A percentile compares a stretch with the other conserved stretches of the same genome.
Conservation (phyloP, 2,329 filamentous ascomycete genomes). For the Aspergillus fumigatiaffinis region DNA sequence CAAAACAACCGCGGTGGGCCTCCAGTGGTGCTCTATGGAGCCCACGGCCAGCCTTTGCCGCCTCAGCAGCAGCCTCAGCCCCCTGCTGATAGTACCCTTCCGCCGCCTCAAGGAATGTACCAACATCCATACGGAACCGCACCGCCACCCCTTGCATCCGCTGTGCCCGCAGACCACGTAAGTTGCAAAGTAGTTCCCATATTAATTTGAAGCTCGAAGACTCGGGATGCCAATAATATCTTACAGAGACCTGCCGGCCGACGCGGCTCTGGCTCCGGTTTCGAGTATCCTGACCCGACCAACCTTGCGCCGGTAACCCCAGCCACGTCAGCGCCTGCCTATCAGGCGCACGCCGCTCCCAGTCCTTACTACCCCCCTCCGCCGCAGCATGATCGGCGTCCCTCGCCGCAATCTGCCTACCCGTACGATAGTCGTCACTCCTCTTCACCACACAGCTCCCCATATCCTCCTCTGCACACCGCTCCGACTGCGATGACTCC, state of each 20-base stretch:
- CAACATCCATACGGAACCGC: conserved; percentile 34
- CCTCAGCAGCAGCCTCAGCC: conserved; percentile 40
- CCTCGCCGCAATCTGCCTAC: conserved; percentile 44
- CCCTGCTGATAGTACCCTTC: conserved; percentile 33
- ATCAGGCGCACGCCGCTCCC: conserved; percentile 37
- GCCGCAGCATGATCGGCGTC: conserved; percentile 37
- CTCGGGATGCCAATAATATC: conserved; percentile 10
- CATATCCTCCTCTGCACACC: conserved; percentile 35
- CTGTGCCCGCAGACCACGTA: conserved; percentile 44
- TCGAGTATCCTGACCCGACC: conserved; percentile 46
- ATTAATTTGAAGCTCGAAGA: not conserved
- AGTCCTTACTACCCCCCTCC: conserved; percentile 37
- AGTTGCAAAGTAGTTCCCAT: conserved; percentile 29
- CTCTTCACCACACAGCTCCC: conserved; percentile 42
- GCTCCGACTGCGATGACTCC: conserved; percentile 24
- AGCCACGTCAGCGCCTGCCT: conserved; percentile 40
- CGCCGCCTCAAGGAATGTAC: conserved; percentile 40
- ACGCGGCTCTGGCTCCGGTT: conserved; percentile 43
- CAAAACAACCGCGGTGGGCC: conserved; percentile 30
- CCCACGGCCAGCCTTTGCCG: conserved; percentile 48
- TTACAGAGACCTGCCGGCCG: conserved; percentile 37
- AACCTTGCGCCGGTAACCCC: conserved; percentile 47
- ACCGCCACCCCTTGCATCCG: conserved; percentile 35
- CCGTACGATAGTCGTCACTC: conserved; percentile 40
- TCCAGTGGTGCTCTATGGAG: conserved; percentile 45